Conservation (phyloP, 495 filamentous ascomycete species). For the Penicillium longicatenatum region DNA sequence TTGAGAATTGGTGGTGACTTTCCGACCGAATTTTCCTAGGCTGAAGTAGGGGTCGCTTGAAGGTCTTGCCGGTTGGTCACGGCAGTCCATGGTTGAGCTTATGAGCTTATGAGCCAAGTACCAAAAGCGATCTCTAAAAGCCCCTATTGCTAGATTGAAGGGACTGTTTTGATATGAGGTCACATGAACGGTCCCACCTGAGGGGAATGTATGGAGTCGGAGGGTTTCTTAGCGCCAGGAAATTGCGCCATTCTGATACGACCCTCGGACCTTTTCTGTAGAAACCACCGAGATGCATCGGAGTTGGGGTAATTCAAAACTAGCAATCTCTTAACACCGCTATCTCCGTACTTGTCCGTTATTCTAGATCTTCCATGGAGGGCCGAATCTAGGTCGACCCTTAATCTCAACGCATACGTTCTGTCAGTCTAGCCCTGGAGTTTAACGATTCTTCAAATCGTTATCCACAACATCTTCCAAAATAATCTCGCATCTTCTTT, state of each 20-base stretch:
- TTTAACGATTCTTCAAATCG: slow-evolving; percentile 27
- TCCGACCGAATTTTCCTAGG: slow-evolving; percentile 53
- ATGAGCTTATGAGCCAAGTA: too few relatives aligned
- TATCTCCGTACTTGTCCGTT: too few relatives aligned
- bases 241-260: slow-evolving; percentile 12
- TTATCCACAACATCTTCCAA: slow-evolving; percentile 46
- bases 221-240: slow-evolving; percentile 16
- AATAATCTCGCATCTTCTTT: slow-evolving; percentile 39
- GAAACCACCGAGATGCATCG: background rate
- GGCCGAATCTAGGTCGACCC: too few relatives aligned
- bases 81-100: slow-evolving; percentile 4
- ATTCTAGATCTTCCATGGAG: too few relatives aligned
- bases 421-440: background rate
- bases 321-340: too few relatives aligned
- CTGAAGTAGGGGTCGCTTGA: slow-evolving; percentile 53
- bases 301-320: background rate
- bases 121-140: background rate
- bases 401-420: too few relatives aligned
- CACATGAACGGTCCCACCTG: slow-evolving; percentile 6
- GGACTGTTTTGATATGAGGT: background rate
- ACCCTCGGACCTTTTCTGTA: slow-evolving; percentile 17
- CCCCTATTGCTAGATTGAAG: background rate
- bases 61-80: slow-evolving; percentile 21
- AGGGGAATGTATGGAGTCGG: slow-evolving; percentile 14
- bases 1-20: slow-evolving; percentile 43